A percentile compares a stretch with the other conserved stretches of the same genome.
Conservation (phyloP, 2,329 filamentous ascomycete species). For the Colletotrichum sp. region DNA sequence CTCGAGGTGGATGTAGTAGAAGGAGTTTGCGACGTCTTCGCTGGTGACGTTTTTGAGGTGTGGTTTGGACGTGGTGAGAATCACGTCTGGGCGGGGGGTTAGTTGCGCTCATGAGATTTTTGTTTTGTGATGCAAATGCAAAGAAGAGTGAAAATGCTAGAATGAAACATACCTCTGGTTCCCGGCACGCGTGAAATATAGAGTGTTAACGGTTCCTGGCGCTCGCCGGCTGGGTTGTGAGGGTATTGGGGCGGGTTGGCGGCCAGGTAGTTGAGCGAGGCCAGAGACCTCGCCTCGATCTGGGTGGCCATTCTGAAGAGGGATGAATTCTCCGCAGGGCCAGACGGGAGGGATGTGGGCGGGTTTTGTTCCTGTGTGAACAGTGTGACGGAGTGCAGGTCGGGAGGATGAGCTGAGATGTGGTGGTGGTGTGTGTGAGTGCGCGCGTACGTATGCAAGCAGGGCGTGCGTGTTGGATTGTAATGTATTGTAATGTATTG, state of each 20-base stretch:
- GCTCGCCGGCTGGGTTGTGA: conserved; percentile 73
- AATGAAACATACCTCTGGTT: conserved; percentile 69
- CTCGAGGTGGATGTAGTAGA: conserved; percentile 91
- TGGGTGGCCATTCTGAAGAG: conserved; percentile 34
- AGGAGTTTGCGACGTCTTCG: conserved; percentile 83
- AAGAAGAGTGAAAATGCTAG: background rate
- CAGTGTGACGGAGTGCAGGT: background rate
- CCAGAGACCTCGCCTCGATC: conserved; percentile 84
- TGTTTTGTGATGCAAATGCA: background rate
- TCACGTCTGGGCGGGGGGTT: conserved; percentile 69
- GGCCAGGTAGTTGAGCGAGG: conserved; percentile 79
- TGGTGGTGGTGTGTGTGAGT: background rate
- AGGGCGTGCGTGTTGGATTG: background rate
- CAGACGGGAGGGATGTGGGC: background rate
- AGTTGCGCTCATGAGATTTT: conserved; percentile 24
- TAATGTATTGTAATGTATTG: background rate
- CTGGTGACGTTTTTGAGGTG: conserved; percentile 86
- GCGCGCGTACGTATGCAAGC: background rate
- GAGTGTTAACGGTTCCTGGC: conserved; percentile 75
- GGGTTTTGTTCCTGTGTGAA: background rate
- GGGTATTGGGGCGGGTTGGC: conserved; percentile 88
- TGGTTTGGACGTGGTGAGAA: conserved; percentile 90
- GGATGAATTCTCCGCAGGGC: background rate
- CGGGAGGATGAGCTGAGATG: background rate
- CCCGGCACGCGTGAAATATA: conserved; percentile 96